Base-by-base conservation (phyloP, 306 rosid genomes). In the Pyrus pyrifolia region DNA sequence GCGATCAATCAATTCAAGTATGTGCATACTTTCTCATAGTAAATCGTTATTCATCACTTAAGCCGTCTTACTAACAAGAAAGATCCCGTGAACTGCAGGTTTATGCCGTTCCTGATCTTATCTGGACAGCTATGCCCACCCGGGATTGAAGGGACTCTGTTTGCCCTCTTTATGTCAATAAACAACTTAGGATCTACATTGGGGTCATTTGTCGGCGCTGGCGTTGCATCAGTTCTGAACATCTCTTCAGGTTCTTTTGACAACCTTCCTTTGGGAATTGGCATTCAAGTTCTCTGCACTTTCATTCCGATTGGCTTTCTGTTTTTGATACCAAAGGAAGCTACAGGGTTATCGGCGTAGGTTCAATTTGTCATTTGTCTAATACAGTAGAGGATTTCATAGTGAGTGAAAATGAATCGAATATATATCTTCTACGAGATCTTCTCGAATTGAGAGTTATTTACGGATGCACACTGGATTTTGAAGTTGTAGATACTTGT, bases 121-220 rank as follows among this genome's bases (percentile, higher is more conserved):
- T 92, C 96, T 21, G 97, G 97, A 64, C 88, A 86, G 46, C 92
- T 92, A 70, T 92, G 97, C 77, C 96, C 97, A 63, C 97, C 97
- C 10, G 96, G 97, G 72, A 92, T 92, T 62, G 97, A 92, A 86
- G 97, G 97, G 67, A 92, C 97, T 23, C 80, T 92, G 67, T 92
- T 92, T 80, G 97, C 97, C 30, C 96, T 92, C 59, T 90, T 92
- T 76, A 92, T 92, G 97, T 92, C 97, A 7, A 90, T 92, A 72
- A 92, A 92, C 89, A 92, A 92, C 71, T 73, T 92, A 57, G 97
- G 96, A 15, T 31, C 89, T 23, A 90, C 92, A 15, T 6, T 92
- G 45, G 92, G 93, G 12, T 90, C 97, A 68, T 87, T 92, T 70
- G 68, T 83, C 25, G 96, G 97, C 55, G 96, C 93, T 61, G 89